Evolutionary conservation across 805 yeast species (phyloP).

Genomic region (Kuraishia capsulata): DNA sequence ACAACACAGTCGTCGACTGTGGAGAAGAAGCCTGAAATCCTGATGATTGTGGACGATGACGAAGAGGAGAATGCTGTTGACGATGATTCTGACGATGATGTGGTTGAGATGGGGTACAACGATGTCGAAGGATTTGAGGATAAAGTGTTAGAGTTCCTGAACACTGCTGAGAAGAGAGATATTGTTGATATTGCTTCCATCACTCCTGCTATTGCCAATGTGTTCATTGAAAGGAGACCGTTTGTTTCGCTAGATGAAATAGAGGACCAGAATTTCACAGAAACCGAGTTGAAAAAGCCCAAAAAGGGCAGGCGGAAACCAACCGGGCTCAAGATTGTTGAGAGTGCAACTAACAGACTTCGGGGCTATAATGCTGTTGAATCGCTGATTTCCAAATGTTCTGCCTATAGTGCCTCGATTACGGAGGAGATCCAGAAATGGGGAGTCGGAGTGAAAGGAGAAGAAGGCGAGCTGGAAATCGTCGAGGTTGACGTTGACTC

Average conservation of each 20-base stretch:
- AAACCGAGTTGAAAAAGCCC: slow-evolving; percentile 14
- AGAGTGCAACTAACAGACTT: slow-evolving; percentile 58
- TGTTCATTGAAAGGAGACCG: slow-evolving; percentile 64
- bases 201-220: slow-evolving; percentile 53
- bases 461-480: slow-evolving; percentile 55
- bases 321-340: slow-evolving; percentile 68
- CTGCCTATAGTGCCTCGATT: slow-evolving; percentile 64
- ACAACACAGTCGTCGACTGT: not conserved
- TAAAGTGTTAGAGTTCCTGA: slow-evolving; percentile 67
- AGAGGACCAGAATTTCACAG: slow-evolving; percentile 43
- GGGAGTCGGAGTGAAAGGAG: slow-evolving; percentile 77
- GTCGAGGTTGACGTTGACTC: slow-evolving; percentile 35
- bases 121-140: slow-evolving; percentile 37
- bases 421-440: slow-evolving; percentile 67
- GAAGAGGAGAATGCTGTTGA: slow-evolving; percentile 26
- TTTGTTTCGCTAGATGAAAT: slow-evolving; percentile 50
- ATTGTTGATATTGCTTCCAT: slow-evolving; percentile 74
- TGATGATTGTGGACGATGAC: slow-evolving; percentile 27
- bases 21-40: slow-evolving; percentile 4
- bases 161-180: slow-evolving; percentile 67
- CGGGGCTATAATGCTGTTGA: slow-evolving; percentile 93
- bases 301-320: slow-evolving; percentile 35
- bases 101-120: slow-evolving; percentile 1
- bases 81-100: slow-evolving; percentile 41
- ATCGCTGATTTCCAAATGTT: slow-evolving; percentile 78